Conservation (phyloP, 768 basidiomycete genomes). For the Tricholoma hemisulphureum region DNA sequence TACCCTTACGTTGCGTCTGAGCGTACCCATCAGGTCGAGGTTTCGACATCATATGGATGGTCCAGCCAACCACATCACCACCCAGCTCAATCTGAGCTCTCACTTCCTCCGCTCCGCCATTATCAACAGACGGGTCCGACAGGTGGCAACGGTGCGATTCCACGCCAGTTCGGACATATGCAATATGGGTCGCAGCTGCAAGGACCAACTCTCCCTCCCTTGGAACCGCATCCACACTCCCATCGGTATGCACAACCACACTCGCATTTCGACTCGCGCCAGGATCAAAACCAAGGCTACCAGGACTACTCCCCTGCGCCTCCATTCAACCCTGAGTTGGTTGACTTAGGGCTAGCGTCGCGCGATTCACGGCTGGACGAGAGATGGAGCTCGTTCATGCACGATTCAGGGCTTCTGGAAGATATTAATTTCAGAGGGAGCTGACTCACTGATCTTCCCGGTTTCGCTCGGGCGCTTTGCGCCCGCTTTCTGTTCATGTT, state of each 20-base stretch:
- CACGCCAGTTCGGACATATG: not conserved
- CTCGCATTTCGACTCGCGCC: conserved; percentile 16
- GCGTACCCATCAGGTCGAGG: conserved; percentile 12
- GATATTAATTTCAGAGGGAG: conserved; percentile 20
- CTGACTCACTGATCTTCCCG: too few species aligned
- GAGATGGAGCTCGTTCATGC: conserved; percentile 63
- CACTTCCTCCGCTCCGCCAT: not conserved
- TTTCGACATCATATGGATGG: not conserved
- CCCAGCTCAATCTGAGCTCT: not conserved
- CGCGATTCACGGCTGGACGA: conserved; percentile 54
- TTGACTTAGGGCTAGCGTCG: conserved; percentile 60
- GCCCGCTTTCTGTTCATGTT: too few species aligned
- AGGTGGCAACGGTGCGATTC: not conserved
- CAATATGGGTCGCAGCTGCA: not conserved
- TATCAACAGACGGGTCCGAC: not conserved
- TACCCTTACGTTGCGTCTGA: conserved; percentile 21
- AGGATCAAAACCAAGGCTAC: conserved; percentile 13
- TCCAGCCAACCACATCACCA: not conserved
- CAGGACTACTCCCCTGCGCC: conserved; percentile 6
- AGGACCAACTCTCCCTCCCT: not conserved
- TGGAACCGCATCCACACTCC: not conserved
- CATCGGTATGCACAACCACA: not conserved
- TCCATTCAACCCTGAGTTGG: conserved; percentile 40
- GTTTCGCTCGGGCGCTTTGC: too few species aligned
- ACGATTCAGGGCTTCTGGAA: conserved; percentile 46